These are phyloP conservation scores for Ogataea haglerorum DNA, from an alignment of 805 yeast species.

Conservation along the genomic window DNA sequence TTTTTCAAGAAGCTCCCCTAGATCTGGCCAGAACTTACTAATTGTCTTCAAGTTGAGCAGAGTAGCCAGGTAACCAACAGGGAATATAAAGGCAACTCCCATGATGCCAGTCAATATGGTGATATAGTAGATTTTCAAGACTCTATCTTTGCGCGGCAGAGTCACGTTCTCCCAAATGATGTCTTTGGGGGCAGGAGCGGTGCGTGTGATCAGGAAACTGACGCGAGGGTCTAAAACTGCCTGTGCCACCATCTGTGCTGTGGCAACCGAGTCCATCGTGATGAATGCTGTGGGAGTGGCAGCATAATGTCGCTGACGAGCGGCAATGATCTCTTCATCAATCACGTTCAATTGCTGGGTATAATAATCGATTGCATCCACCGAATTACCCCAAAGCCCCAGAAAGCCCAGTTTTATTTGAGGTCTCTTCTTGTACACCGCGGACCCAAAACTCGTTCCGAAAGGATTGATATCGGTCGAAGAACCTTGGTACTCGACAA, in stretches of 20 bases:
- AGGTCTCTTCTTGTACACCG: conserved; percentile 49
- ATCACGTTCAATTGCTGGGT: conserved; percentile 63
- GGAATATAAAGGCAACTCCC: conserved; percentile 72
- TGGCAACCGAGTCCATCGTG: conserved; percentile 92
- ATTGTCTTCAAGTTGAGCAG: conserved; percentile 77
- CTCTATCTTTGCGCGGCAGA: conserved; percentile 68
- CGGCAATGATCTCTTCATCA: conserved; percentile 65
- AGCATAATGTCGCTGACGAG: conserved; percentile 66
- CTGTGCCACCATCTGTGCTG: conserved; percentile 96
- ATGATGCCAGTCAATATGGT: conserved; percentile 64
- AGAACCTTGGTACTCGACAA: conserved; percentile 4
- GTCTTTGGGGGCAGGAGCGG: conserved; percentile 97
- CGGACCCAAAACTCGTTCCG: conserved; percentile 16
- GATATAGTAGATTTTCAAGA: conserved; percentile 59
- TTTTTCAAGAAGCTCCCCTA: conserved; percentile 63
- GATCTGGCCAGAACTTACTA: conserved; percentile 73
- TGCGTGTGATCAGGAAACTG: conserved; percentile 69
- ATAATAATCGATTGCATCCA: conserved; percentile 79
- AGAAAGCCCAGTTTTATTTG: conserved; percentile 53
- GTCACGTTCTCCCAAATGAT: conserved; percentile 91
- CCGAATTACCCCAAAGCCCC: conserved; percentile 63
- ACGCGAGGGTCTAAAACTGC: conserved; percentile 90
- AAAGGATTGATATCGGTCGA: conserved; percentile 3
- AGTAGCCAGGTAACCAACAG: conserved; percentile 82
- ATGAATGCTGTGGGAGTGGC: conserved; percentile 91